Conservation (phyloP, 148 eudicot species). For the Agrostemma githago region DNA sequence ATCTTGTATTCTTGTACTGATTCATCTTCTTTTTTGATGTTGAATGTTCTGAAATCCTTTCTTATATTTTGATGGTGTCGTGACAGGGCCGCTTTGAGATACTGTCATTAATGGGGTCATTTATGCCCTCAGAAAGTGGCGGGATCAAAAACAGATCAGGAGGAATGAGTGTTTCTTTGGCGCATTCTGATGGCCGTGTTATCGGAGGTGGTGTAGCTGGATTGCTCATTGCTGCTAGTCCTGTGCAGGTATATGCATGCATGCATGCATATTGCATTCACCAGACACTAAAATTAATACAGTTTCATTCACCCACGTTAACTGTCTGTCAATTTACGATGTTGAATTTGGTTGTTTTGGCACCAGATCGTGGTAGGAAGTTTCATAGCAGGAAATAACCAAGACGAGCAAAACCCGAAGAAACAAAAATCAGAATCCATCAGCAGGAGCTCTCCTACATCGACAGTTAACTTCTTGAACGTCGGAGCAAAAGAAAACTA, state of each 20-base stretch:
- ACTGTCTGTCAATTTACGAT: neutral
- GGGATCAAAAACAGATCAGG: slow-evolving; percentile 88
- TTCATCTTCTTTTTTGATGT: neutral
- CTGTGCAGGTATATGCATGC: slow-evolving; percentile 61
- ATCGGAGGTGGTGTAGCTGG: slow-evolving; percentile 98
- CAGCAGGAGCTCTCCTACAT: slow-evolving; percentile 33
- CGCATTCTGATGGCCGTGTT: slow-evolving; percentile 95
- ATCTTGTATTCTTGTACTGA: neutral
- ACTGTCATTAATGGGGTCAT: slow-evolving; percentile 88
- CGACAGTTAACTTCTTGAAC: slow-evolving; percentile 45
- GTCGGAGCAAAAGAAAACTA: slow-evolving; percentile 46
- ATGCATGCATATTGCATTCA: neutral
- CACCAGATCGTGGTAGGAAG: slow-evolving; percentile 88
- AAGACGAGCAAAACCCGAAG: slow-evolving; percentile 74
- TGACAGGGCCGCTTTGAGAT: slow-evolving; percentile 93
- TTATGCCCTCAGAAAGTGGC: slow-evolving; percentile 86
- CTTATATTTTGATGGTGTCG: neutral
- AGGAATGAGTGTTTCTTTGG: slow-evolving; percentile 95
- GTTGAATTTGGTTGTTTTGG: slow-evolving; percentile 1
- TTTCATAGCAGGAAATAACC: slow-evolving; percentile 65
- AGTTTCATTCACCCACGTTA: neutral
- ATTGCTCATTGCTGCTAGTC: slow-evolving; percentile 76
- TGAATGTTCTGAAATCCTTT: neutral
- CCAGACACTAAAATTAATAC: neutral
- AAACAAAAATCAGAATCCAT: slow-evolving; percentile 56